Base-by-base conservation (phyloP, 2,329 filamentous ascomycete genomes). In the Chaetomium strumarium region DNA sequence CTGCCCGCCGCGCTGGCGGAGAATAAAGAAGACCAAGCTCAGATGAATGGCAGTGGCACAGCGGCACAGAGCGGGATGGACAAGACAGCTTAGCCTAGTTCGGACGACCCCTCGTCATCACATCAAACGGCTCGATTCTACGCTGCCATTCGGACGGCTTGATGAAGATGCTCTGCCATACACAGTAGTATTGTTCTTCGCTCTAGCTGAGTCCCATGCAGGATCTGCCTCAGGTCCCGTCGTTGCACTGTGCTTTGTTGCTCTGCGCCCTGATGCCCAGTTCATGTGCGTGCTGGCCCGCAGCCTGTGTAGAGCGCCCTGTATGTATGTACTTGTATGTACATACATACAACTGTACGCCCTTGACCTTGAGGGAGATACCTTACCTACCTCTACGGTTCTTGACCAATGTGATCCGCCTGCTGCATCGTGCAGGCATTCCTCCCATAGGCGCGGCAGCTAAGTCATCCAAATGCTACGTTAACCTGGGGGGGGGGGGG, bases 401-500 rank as follows among this genome's bases (percentile, higher is more conserved):
- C 11, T 17, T 40, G 51, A 42, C 46, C 41, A 55, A 52, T 48
- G 47, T 29, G 40, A 33, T 49, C 24, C 48, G 19, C 43, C 44
- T 20, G 46, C 41, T 16, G 46, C 36, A 37, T 46, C 33, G 41
- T 39, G 51, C 46, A 19, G 29, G 36, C 20, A n/a, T n/a, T 14
- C 31, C 31, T 14, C 13, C 17, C 30, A 16, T n/a, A 17, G 8
- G 20, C 12, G 16, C 8, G 39, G 39, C 31, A 38, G 51, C 38
- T 48, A 45, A 24, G 33, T 16, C 33, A 11, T 17, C 33, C 36
- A 36, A 40, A 55, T 55, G 52, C 46, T 48, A 57, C 55, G 52
- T 55, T 55, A 55, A 57, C 52, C 48, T 49, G 20, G 31, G 39
- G n/a, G n/a, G n/a, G n/a, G n/a, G n/a, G n/a, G n/a, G n/a, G n/a